A percentile compares a stretch with the other conserved stretches of the same genome.
phyloP scores from a whole-genome alignment of 2,329 filamentous ascomycete genomes.

The Colletotrichum somersetense region DNA sequence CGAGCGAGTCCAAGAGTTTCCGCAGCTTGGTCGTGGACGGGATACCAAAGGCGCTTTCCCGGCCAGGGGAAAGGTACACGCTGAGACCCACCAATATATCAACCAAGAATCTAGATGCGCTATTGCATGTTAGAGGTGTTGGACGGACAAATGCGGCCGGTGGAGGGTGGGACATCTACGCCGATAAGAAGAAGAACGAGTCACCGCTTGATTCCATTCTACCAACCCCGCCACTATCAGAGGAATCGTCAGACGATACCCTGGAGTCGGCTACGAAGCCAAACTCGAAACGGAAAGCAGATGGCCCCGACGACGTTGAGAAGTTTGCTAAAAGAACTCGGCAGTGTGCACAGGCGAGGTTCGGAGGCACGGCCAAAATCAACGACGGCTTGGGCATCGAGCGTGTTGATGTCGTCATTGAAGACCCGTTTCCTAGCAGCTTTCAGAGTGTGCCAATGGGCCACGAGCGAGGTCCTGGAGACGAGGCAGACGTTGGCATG shows the following conservation, averaged over 20 bases:
- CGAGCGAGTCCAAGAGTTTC: constrained; percentile 71
- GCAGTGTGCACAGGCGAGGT: constrained; percentile 74
- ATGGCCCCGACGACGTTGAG: not conserved
- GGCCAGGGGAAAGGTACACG: constrained; percentile 78
- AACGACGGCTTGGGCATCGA: constrained; percentile 73
- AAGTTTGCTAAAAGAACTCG: constrained; percentile 30
- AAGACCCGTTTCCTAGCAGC: constrained; percentile 65
- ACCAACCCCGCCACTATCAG: constrained; percentile 62
- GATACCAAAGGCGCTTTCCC: constrained; percentile 84
- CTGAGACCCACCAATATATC: constrained; percentile 76
- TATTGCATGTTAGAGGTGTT: constrained; percentile 77
- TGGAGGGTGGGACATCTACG: constrained; percentile 85
- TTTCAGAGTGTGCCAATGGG: constrained; percentile 48
- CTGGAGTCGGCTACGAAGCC: constrained; percentile 17
- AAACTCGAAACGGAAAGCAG: constrained; percentile 30
- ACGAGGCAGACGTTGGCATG: constrained; percentile 40
- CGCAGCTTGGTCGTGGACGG: constrained; percentile 80
- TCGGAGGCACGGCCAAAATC: constrained; percentile 71
- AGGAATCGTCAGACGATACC: constrained; percentile 46
- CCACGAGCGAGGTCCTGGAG: constrained; percentile 48
- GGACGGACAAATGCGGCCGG: constrained; percentile 78
- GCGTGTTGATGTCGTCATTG: constrained; percentile 69
- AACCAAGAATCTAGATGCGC: constrained; percentile 77
- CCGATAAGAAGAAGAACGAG: constrained; percentile 68
- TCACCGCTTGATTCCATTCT: constrained; percentile 68